Base-by-base conservation (phyloP, 441 rosid genomes). In the Populus tomentosa region DNA sequence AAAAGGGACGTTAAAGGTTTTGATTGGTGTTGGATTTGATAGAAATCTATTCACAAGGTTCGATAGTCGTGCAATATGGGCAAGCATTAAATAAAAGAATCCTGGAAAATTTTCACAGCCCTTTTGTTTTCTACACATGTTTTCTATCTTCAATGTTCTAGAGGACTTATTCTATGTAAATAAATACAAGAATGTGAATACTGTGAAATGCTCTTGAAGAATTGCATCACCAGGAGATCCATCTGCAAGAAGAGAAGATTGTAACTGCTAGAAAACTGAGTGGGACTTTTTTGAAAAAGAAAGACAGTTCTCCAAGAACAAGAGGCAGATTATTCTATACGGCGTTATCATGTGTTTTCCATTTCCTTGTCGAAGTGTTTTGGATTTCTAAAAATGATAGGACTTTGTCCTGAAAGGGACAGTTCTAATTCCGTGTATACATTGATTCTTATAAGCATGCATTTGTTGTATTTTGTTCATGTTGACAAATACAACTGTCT, bases 201-300 rank as follows among this genome's bases (percentile, higher is more conserved):
- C 26, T 13, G 42, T 61, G n/a, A 59, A 70, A 70, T 59, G 68
- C 18, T 4, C 21, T 50, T 50, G 59, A 50, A 50, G 59, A 50
- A 50, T 50, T 50, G 59, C 59, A 50, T 50, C 21, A 50, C 7
- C 8, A 16, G 59, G 59, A 50, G 8, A 75, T 36, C 70, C 36
- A 59, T 69, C 82, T 67, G 79, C 73, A 72, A 0, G 32, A 28
- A 24, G 2, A 67, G 32, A 35, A 24, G 40, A 66, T 28, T 69
- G 11, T 13, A 13, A n/a, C 32, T 77, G 23, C 3, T 64, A 46
- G 46, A 21, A 53, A 59, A 69, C 28, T 16, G 61, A 9, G 23
- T 6, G 20, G 33, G 62, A 67, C 13, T 30, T 30, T 30, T 50
- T 61, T 32, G 16, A 67, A 36, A 33, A 61, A 69, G 7, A 18